These are phyloP conservation scores for Termitomyces sp. DNA, from an alignment of 768 basidiomycete genomes.

Conservation along the genomic window DNA sequence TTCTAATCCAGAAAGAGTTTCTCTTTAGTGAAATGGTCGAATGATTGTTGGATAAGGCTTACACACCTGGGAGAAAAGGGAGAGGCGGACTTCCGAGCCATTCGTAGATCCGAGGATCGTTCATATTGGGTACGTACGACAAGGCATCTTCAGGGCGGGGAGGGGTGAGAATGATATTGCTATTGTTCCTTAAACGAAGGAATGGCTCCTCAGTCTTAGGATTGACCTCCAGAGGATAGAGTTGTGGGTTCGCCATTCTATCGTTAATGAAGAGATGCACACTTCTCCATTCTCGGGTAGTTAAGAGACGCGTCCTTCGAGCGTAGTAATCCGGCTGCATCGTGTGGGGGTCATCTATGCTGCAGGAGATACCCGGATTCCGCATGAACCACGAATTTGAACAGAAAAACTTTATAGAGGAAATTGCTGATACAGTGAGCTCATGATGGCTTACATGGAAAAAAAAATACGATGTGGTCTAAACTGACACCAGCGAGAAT, in stretches of 20 bases:
- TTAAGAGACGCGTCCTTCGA: not conserved
- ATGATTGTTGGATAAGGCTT: not conserved
- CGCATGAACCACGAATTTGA: not conserved
- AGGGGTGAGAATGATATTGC: conserved; percentile 57
- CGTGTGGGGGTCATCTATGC: not conserved
- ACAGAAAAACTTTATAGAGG: not conserved
- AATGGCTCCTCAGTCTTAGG: conserved; percentile 32
- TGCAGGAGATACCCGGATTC: not conserved
- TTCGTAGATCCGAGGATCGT: conserved; percentile 40
- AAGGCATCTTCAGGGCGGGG: conserved; percentile 29
- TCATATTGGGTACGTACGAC: conserved; percentile 29
- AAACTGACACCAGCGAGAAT: no score
- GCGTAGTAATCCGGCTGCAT: not conserved
- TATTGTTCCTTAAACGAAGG: conserved; percentile 42
- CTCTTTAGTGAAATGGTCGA: not conserved
- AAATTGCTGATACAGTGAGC: not conserved
- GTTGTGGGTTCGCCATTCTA: conserved; percentile 17
- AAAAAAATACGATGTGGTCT: no score
- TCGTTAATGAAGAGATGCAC: not conserved
- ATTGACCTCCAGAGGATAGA: conserved; percentile 27
- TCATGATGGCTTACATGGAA: no score
- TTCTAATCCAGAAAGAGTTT: conserved; percentile 18
- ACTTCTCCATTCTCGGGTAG: not conserved
- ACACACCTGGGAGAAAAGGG: conserved; percentile 41
- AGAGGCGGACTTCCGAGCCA: conserved; percentile 43